Evolutionary conservation across 179 eudicot species (phyloP), one percentile per base, ranked within the genome.

Genomic region (Spinacia oleracea): DNA sequence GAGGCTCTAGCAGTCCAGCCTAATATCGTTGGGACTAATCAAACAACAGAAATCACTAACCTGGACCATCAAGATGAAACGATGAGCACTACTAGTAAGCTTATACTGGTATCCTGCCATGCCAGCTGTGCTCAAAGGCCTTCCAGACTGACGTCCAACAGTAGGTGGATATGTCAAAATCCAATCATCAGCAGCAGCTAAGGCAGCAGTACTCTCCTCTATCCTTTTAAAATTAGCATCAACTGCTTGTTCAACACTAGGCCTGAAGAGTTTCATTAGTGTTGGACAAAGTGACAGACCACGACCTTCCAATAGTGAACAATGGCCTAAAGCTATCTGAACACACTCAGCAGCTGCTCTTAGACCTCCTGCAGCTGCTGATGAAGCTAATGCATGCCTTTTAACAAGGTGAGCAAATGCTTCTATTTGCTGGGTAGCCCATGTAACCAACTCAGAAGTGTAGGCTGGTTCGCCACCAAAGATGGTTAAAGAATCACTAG

Each of bases 141-240:
- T 86, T 53, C 93, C 96, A 81, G 96, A 85, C 75, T 88, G 92
- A 58, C 92, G 98, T 23, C 86, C 68, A 46, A 74, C 81, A 67
- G 82, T 76, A 15, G 91, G 89, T 59, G 96, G 88, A 73, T 81
- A 81, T 3, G 93, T 82, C 76, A 94, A 93, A 72, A 90, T 88
- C 99, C 99, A 94, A 85, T 94, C 93, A 83, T 94, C 99, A 79
- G 97, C 99, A 34, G 99, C 99, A 35, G 98, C 98, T 81, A 96
- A 81, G 65, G 99, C 99, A 84, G 98, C 96, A 67, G 92, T 90
- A 78, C 96, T 96, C 86, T 96, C 97, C 86, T 96, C 99, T 78
- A 96, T 96, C 79, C 98, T 87, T 81, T 90, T 93, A 80, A 96
- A 78, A 84, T 94, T 96, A 75, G 99, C 99, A 86, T 91, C 91